These are phyloP conservation scores for Tulasnella sp. DNA, from an alignment of 768 basidiomycete genomes.

Conservation along the genomic window DNA sequence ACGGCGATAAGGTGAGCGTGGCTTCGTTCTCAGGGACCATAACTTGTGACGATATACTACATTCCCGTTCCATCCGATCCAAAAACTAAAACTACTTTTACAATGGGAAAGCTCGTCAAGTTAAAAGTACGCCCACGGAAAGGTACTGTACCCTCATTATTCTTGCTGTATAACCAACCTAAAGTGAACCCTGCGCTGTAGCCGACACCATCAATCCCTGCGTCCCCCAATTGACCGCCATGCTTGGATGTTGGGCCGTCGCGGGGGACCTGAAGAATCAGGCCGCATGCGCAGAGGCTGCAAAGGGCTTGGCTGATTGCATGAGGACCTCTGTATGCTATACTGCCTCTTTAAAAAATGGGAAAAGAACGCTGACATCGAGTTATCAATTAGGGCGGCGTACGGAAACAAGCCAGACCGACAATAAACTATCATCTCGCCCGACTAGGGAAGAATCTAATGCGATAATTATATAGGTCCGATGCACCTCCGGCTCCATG, in stretches of 20 bases:
- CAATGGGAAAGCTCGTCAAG: slow-evolving; percentile 37
- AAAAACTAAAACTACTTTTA: background rate
- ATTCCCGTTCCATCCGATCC: background rate
- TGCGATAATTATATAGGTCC: slow-evolving; percentile 14
- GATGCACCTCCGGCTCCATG: no score
- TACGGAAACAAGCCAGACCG: slow-evolving; percentile 55
- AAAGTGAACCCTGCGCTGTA: background rate
- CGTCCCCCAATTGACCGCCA: slow-evolving; percentile 54
- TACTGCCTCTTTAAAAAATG: background rate
- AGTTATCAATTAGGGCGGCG: slow-evolving; percentile 62
- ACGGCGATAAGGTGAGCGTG: slow-evolving; percentile 5
- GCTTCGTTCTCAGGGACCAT: background rate
- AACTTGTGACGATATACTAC: background rate
- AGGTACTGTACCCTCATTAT: slow-evolving; percentile 34
- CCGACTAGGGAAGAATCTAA: slow-evolving; percentile 35
- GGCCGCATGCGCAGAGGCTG: slow-evolving; percentile 44
- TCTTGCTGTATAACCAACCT: background rate
- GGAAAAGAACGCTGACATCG: slow-evolving; percentile 6
- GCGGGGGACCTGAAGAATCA: slow-evolving; percentile 49
- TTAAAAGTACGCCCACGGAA: slow-evolving; percentile 73
- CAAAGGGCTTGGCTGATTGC: slow-evolving; percentile 59
- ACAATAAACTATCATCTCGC: slow-evolving; percentile 88
- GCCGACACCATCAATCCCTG: slow-evolving; percentile 46
- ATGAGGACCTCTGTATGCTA: slow-evolving; percentile 73
- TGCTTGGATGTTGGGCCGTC: slow-evolving; percentile 85